Conservation (phyloP, 2,329 filamentous ascomycete species). For the Grosmannia huntii region DNA sequence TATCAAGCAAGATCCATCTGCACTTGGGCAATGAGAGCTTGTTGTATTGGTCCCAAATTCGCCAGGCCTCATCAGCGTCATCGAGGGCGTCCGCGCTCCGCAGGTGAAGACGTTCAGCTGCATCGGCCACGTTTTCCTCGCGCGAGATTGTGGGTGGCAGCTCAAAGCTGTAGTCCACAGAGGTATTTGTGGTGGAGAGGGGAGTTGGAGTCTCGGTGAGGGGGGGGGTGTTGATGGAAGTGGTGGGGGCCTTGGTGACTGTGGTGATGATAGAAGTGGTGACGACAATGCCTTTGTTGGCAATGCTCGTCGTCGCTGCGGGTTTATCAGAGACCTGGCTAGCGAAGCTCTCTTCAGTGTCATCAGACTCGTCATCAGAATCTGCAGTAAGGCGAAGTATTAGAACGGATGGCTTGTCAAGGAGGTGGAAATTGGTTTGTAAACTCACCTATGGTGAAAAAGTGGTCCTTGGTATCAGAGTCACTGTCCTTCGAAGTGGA, state of each 20-base stretch:
- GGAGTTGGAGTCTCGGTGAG: too few relatives aligned
- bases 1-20: constrained; percentile 3
- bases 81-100: neutral
- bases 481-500: neutral
- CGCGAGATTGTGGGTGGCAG: neutral
- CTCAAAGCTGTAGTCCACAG: neutral
- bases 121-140: neutral
- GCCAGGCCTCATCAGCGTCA: neutral
- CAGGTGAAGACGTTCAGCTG: neutral
- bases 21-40: neutral
- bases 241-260: neutral
- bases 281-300: neutral
- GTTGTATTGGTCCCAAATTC: neutral
- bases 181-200: too few relatives aligned
- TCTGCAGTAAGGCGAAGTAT: neutral
- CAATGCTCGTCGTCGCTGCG: neutral
- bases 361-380: neutral
- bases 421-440: neutral
- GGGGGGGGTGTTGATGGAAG: neutral
- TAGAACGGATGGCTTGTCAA: neutral
- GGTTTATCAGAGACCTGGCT: neutral
- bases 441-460: neutral
- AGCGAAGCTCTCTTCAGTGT: neutral
- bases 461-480: neutral
- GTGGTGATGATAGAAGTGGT: neutral